Base-by-base conservation (phyloP, 1,284 basidiomycete genomes). In the Peniophora sp. region DNA sequence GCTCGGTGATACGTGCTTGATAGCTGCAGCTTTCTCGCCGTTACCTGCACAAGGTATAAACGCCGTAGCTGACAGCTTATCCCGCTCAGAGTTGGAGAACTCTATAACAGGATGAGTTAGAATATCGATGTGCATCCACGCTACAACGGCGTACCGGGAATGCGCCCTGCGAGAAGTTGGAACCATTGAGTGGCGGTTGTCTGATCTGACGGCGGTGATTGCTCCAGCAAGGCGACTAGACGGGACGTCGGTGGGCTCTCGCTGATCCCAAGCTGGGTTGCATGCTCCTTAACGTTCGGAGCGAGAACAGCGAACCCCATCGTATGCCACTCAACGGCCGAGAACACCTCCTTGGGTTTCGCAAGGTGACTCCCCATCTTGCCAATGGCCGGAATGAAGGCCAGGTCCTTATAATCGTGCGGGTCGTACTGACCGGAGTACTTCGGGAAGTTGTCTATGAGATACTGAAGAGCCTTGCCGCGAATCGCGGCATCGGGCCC, bases 311-410 rank as follows among this genome's bases (percentile, higher is more conserved):
- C 66, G 62, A 95, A 97, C 0, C 91, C 92, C 39, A 98, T 75
- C 0, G 74, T 67, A 1, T 81, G 77, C 74, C 89, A 94, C 36
- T 83, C 80, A 0, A 73, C 62, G 51, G 83, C 82, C 2, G 81
- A 80, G 61, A 85, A 96, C 0, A 92, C 89, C 63, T 89, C 84
- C 53, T 74, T 73, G 2, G 90, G 85, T 49, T 77, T 83, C 1
- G 79, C 83, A 51, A 92, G 63, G 50, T 76, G 74, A n/a, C 54
- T 44, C 71, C 67, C 52, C 70, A 77, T 52, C 66, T 75, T 55
- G 12, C 74, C 73, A 5, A 83, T 59, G 2, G 91, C 83, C 1
- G 96, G 97, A 27, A 99, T 81, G 67, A 93, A 99, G 0, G 88
- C 73, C 2, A 89, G 63, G 25, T 80, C 65, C 2, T 68, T 68